phyloP scores from a whole-genome alignment of 805 yeast genomes.

The Ogataea populi-albae region DNA sequence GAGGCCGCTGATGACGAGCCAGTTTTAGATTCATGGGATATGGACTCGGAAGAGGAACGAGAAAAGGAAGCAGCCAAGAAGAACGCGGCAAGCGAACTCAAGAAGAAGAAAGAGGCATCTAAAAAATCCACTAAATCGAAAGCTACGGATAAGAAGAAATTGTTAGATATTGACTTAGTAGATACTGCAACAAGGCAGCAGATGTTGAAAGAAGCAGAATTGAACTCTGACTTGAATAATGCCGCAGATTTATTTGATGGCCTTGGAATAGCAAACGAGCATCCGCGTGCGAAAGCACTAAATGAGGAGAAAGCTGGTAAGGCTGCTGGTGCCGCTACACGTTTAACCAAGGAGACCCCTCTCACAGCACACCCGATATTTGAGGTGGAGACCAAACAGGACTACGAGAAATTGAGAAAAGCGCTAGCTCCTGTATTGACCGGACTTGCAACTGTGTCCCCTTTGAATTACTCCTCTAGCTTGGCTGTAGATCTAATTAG shows the following conservation, averaged over 20 bases:
- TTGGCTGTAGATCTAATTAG: slow-evolving; percentile 84
- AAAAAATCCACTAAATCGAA: slow-evolving; percentile 38
- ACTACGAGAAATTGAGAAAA: slow-evolving; percentile 74
- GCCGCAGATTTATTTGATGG: slow-evolving; percentile 92
- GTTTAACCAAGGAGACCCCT: slow-evolving; percentile 59
- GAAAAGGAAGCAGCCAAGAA: slow-evolving; percentile 32
- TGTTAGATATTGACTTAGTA: slow-evolving; percentile 60
- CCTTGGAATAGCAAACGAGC: slow-evolving; percentile 52
- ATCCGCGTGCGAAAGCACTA: slow-evolving; percentile 46
- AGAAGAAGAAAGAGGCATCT: slow-evolving; percentile 24
- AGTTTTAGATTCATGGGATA: slow-evolving; percentile 88
- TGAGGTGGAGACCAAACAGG: slow-evolving; percentile 75
- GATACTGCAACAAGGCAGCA: slow-evolving; percentile 75
- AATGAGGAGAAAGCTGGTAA: slow-evolving; percentile 46
- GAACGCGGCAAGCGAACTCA: slow-evolving; percentile 23
- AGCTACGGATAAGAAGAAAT: slow-evolving; percentile 43
- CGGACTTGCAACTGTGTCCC: slow-evolving; percentile 57
- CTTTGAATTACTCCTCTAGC: slow-evolving; percentile 65
- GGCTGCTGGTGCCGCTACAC: slow-evolving; percentile 38
- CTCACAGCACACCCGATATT: slow-evolving; percentile 76
- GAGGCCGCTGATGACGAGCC: slow-evolving; percentile 64
- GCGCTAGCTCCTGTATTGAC: slow-evolving; percentile 61
- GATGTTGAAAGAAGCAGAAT: slow-evolving; percentile 73
- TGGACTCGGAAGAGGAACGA: slow-evolving; percentile 63
- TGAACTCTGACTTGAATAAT: slow-evolving; percentile 82